Percentiles rank a stretch among this genome's conserved stretches.
Evolutionary conservation across 225 moss, liverwort and hornwort species (phyloP).

Genomic region (Physcomitrium patens): DNA sequence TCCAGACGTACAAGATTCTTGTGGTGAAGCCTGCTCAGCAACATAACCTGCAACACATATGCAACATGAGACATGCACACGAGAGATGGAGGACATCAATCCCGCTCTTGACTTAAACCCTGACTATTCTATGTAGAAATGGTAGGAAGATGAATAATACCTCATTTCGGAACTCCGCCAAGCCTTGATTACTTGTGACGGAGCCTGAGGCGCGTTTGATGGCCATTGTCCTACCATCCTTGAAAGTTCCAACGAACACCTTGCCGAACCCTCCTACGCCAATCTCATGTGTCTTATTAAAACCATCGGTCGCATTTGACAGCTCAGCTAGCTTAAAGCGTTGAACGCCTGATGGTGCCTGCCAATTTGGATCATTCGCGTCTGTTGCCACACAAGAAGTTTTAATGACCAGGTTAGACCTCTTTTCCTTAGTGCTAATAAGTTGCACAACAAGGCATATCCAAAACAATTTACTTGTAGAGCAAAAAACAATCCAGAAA

Average conservation of each 20-base stretch:
- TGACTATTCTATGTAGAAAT: no score
- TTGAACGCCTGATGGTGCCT: constrained; percentile 42
- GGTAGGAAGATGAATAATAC: constrained; percentile 3
- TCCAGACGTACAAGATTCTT: constrained; percentile 39
- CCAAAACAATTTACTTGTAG: no score
- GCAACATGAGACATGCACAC: not conserved
- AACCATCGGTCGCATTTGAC: constrained; percentile 39
- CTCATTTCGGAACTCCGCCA: constrained; percentile 53
- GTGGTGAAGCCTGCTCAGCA: constrained; percentile 48
- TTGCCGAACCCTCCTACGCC: constrained; percentile 54
- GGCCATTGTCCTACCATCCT: constrained; percentile 37
- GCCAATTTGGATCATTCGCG: constrained; percentile 45
- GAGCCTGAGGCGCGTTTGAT: constrained; percentile 47
- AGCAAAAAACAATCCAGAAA: no score
- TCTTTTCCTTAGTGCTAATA: not conserved
- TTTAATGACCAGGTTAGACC: not conserved
- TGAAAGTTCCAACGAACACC: constrained; percentile 45
- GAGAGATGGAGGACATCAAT: not conserved
- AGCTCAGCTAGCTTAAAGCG: constrained; percentile 43
- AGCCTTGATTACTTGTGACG: constrained; percentile 44
- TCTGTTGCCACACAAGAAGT: constrained; percentile 12
- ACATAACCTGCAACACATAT: constrained; percentile 28
- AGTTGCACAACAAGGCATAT: not conserved
- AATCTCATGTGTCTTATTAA: constrained; percentile 44
- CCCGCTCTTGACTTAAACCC: not conserved